Base-by-base conservation (phyloP, 345 rosid species). In the Sisymbrium irio region DNA sequence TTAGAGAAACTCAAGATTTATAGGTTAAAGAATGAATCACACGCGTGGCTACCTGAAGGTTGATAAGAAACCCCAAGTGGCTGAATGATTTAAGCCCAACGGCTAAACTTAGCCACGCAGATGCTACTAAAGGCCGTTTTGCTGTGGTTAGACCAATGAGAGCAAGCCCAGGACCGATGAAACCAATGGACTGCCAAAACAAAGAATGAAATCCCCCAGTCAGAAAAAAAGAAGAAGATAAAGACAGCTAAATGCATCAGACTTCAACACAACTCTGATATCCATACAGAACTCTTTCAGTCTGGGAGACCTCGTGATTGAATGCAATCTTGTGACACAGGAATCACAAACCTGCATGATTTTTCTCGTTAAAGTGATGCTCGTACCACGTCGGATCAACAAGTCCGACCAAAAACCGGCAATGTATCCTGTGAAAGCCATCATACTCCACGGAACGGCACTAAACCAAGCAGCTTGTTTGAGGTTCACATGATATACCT, bases 391-490 rank as follows among this genome's bases (percentile, higher is more conserved):
- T 41, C 76, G 80, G 81, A 91, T 91, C 82, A 94, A 74, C 72
- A 69, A 75, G 73, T 94, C 98, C 13, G 97, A 91, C 92, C 83
- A 84, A 73, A 78, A 62, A 69, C 97, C 98, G 63, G 87, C 97
- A 60, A 89, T 33, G 78, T 85, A 94, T 62, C 98, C 97, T 56
- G 88, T 86, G 60, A 91, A 77, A 62, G 97, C 96, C 98, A 94
- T 94, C 85, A 88, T 84, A 80, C 87, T 76, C 97, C 98, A 94
- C 28, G 98, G 98, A 65, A 83, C 83, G 4, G 97, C 98, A 81
- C 98, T 94, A 71, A 91, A 94, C 98, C 98, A 94, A 49, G 98
- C 90, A 60, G 98, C 97, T 78, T 81, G 96, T 80, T 87, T 89
- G 69, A 94, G 95, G 79, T 94, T 92, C 72, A 89, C 90, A 78